Base-by-base conservation (phyloP, 495 filamentous ascomycete species). In the Bathelium albidoporum region DNA sequence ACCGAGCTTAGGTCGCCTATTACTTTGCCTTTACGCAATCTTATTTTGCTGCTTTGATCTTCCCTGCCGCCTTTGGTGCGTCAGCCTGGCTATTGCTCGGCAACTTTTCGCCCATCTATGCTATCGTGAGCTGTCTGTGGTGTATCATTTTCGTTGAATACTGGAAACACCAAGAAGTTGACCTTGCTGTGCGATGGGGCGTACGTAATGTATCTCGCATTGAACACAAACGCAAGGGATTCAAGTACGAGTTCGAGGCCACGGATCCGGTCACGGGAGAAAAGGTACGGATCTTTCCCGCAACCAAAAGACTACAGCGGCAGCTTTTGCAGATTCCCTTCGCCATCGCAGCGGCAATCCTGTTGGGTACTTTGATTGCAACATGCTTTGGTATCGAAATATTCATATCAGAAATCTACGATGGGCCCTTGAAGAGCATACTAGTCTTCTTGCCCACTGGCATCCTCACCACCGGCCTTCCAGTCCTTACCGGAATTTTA, bases 1-100 rank as follows among this genome's bases (percentile, higher is more conserved):
- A 68, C 32, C 20, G 2, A n/a, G 22, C 14, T 12, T 60, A 87
- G 81, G 81, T 97, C 61, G 94, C 89, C 28, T 97, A 91, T 70
- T 98, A 98, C 76, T 98, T 98, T 71, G 87, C 95, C 1, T 98
- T 98, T 73, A 78, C 96, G 61, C 91, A 96, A 76, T 87, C 88
- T 0, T 98, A 98, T 74, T 95, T 96, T 70, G 76, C 81, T 39
- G 96, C 96, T 71, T 76, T 96, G 31, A 73, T 89, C 11, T 90
- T 94, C 65, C 93, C 92, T 0, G 95, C 94, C 1, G 80, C 81
- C 16, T 88, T 96, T 72, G 94, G 95, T 3, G 82, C 88, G 63
- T 84, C 82, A 1, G 84, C 88, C 32, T 97, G 90, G 89, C 71
- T 94, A 32, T 67, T 97, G 16, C 80, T 98, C 1, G 90, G 92